phyloP scores from a whole-genome alignment of 768 basidiomycete species.

The Calocybe indica region DNA sequence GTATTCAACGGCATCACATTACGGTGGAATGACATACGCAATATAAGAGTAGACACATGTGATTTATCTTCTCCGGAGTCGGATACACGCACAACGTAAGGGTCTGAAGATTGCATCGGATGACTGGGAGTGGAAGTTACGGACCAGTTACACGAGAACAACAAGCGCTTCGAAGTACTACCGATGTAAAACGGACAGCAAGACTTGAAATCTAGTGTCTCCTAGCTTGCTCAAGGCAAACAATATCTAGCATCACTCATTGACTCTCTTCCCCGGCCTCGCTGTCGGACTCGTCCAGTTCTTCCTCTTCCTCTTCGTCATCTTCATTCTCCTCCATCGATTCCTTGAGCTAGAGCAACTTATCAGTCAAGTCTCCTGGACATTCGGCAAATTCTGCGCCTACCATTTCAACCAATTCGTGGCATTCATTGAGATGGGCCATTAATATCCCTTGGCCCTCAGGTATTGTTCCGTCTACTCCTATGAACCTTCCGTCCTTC shows the following conservation, averaged over 20 bases:
- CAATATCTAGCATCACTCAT: background rate
- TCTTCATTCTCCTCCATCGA: slow-evolving; percentile 73
- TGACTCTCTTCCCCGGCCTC: slow-evolving; percentile 7
- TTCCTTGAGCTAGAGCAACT: slow-evolving; percentile 57
- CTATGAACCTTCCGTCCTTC: slow-evolving; percentile 90
- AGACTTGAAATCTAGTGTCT: too few relatives aligned
- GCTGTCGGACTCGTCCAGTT: slow-evolving; percentile 27
- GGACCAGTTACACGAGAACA: too few relatives aligned
- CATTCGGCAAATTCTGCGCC: slow-evolving; percentile 11
- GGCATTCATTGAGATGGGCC: slow-evolving; percentile 94
- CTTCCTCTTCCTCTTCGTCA: slow-evolving; percentile 47
- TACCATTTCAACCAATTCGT: slow-evolving; percentile 94
- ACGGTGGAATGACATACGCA: background rate
- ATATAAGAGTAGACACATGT: too few relatives aligned
- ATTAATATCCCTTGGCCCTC: slow-evolving; percentile 96
- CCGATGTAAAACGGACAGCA: too few relatives aligned
- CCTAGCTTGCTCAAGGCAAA: too few relatives aligned
- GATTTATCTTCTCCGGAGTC: too few relatives aligned
- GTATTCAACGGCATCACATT: slow-evolving; percentile 2
- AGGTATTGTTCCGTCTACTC: slow-evolving; percentile 82
- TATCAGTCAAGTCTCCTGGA: background rate
- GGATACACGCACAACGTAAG: too few relatives aligned
- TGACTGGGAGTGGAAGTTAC: too few relatives aligned
- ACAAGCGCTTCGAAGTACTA: too few relatives aligned
- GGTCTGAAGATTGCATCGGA: too few relatives aligned